A percentile compares a stretch with the other conserved stretches of the same genome.
phyloP scores from a whole-genome alignment of 345 rosid genomes.

The Brassica rapa region DNA sequence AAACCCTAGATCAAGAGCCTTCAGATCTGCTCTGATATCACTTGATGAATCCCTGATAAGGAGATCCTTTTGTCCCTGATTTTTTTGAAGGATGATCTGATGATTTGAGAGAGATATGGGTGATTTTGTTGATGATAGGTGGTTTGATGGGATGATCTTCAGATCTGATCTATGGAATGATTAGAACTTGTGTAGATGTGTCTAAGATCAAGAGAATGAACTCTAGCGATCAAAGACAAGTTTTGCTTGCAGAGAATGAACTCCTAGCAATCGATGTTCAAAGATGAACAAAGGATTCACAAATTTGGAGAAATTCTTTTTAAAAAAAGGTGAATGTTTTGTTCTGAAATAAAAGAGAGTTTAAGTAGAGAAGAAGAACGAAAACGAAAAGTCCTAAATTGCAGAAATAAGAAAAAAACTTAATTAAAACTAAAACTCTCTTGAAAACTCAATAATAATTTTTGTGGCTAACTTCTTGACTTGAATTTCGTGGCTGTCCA shows the following conservation, averaged over 20 bases:
- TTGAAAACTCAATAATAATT: too few species aligned
- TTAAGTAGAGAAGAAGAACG: too few species aligned
- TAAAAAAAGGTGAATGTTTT: background rate
- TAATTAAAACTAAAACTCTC: background rate
- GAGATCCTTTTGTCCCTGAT: background rate
- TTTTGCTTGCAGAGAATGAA: too few species aligned
- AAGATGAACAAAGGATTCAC: too few species aligned
- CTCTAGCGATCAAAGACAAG: too few species aligned
- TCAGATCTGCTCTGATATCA: background rate
- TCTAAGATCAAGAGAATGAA: too few species aligned
- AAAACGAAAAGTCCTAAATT: background rate
- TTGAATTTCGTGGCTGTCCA: too few species aligned
- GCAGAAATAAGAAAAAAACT: background rate
- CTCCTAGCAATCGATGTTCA: too few species aligned
- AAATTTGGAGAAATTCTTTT: too few species aligned
- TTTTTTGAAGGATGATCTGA: background rate
- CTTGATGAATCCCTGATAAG: background rate
- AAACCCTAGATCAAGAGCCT: background rate
- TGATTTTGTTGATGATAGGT: background rate
- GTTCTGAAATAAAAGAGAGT: background rate
- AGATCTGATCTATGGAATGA: too few species aligned
- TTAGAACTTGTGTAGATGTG: too few species aligned
- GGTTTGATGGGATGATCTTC: too few species aligned
- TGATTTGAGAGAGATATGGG: background rate
- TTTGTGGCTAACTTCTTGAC: background rate